A percentile compares a stretch with the other conserved stretches of the same genome.
phyloP scores from a whole-genome alignment of 371 early-diverging fungal species.

The Haplosporangium sp. region DNA sequence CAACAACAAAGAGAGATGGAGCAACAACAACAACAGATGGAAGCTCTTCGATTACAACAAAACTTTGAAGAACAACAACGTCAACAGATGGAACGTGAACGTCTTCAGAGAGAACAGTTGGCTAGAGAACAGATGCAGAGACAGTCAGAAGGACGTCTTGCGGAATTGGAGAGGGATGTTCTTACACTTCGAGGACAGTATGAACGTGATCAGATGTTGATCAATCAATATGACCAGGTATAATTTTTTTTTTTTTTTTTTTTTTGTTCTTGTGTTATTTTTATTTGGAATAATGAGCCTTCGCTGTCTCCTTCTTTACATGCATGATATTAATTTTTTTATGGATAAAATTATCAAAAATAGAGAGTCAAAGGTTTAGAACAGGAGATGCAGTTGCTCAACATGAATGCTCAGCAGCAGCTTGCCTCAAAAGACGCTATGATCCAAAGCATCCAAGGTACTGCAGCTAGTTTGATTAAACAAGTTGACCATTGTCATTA shows the following conservation, averaged over 20 bases:
- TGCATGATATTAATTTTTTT: too few relatives aligned
- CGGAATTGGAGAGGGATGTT: constrained; percentile 84
- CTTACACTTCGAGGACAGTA: constrained; percentile 80
- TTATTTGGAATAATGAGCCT: too few relatives aligned
- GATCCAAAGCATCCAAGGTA: constrained; percentile 82
- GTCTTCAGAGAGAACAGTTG: constrained; percentile 76
- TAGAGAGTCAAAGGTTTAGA: constrained; percentile 80
- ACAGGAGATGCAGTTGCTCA: constrained; percentile 83
- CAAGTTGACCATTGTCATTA: too few relatives aligned
- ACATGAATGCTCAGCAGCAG: constrained; percentile 73
- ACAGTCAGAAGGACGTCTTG: constrained; percentile 79
- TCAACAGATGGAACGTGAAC: constrained; percentile 75
- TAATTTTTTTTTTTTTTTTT: constrained; percentile 3
- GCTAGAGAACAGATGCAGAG: constrained; percentile 77
- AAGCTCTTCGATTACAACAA: constrained; percentile 69
- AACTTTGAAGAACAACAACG: constrained; percentile 65
- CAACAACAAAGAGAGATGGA: constrained; percentile 72
- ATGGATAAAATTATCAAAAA: neutral
- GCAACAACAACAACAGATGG: constrained; percentile 66
- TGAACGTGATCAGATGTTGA: constrained; percentile 85
- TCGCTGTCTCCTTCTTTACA: too few relatives aligned
- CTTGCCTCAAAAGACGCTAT: constrained; percentile 81
- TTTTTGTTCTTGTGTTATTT: too few relatives aligned
- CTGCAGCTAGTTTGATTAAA: neutral
- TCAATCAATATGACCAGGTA: constrained; percentile 81